Evolutionary conservation across 2,329 filamentous ascomycete species (phyloP).

Genomic region (Pseudogymnoascus sp.): DNA sequence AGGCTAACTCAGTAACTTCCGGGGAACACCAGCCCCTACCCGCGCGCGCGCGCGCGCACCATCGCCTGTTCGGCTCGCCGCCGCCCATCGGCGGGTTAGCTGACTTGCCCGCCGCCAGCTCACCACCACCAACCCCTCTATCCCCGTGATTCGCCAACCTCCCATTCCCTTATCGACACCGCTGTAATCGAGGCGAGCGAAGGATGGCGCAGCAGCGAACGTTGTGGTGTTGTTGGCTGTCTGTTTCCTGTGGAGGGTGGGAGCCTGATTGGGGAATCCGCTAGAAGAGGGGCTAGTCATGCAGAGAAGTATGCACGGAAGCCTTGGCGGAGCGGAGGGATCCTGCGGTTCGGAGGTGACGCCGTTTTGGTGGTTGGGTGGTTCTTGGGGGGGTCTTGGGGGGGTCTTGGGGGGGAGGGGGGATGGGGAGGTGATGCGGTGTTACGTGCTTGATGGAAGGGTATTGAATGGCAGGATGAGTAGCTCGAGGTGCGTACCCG

Average conservation of each 20-base stretch:
- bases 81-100: not conserved
- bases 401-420: not conserved
- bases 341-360: not conserved
- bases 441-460: not conserved
- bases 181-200: not conserved
- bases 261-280: constrained; percentile 2
- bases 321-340: not conserved
- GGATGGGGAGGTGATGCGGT: not conserved
- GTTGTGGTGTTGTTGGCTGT: not conserved
- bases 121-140: not conserved
- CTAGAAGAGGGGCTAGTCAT: not conserved
- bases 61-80: not conserved
- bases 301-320: not conserved
- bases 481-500: not conserved
- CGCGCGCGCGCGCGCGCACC: not conserved
- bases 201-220: not conserved
- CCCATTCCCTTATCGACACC: not conserved
- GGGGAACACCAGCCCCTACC: not conserved
- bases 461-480: not conserved
- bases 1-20: not conserved
- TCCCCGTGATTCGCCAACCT: not conserved
- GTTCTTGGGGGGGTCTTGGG: not conserved
- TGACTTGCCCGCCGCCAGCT: not conserved
- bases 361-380: not conserved
- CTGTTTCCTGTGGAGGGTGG: not conserved